Conservation (phyloP, 1,284 basidiomycete genomes). For the Stygiomarasmius scandens region DNA sequence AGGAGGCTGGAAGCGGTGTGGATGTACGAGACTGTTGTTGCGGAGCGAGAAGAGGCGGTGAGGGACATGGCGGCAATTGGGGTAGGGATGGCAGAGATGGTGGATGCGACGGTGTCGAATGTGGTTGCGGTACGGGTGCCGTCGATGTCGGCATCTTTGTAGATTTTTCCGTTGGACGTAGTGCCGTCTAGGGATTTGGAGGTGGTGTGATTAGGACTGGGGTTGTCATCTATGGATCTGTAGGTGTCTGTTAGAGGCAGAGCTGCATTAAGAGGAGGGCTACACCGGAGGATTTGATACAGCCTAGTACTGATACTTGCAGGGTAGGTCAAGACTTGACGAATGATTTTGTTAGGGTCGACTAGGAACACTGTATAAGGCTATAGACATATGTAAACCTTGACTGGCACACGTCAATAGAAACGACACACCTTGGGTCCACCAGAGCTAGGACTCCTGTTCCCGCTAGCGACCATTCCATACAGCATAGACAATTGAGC, state of each 20-base stretch:
- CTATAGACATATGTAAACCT: background rate
- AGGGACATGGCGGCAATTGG: background rate
- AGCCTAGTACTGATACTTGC: slow-evolving; percentile 10
- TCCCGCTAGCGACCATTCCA: slow-evolving; percentile 9
- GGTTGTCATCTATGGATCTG: slow-evolving; percentile 14
- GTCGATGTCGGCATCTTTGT: background rate
- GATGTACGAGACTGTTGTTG: slow-evolving; percentile 14
- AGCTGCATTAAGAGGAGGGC: background rate
- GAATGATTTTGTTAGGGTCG: slow-evolving; percentile 17
- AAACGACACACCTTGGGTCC: slow-evolving; percentile 1
- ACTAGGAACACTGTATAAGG: slow-evolving; percentile 15
- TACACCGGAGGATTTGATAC: slow-evolving; percentile 84
- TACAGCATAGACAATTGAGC: slow-evolving; percentile 9
- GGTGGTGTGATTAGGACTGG: background rate
- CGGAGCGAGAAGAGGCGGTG: background rate
- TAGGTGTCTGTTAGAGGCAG: background rate
- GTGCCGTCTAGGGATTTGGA: background rate
- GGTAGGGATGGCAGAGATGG: background rate
- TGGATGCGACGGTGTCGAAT: background rate
- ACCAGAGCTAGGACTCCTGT: background rate
- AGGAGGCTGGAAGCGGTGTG: slow-evolving; percentile 32
- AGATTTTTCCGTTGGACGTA: slow-evolving; percentile 8
- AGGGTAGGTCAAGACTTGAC: slow-evolving; percentile 14
- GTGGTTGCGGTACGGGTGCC: background rate
- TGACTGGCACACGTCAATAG: background rate